Base-by-base conservation (phyloP, 768 basidiomycete genomes). In the Amanita rubescens region DNA sequence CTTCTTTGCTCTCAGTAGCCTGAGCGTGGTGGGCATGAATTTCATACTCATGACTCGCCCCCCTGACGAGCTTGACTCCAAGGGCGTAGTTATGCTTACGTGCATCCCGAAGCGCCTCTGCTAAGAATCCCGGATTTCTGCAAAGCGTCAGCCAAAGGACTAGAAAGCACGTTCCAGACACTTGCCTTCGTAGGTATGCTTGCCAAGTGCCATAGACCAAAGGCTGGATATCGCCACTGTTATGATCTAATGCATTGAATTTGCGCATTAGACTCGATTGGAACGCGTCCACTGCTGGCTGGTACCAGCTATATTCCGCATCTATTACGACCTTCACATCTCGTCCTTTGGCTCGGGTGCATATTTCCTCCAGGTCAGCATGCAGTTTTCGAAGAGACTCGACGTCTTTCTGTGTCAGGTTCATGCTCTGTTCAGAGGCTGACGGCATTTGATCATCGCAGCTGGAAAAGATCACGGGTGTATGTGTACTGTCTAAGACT, bases 31-130 rank as follows among this genome's bases (percentile, higher is more conserved):
- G 75, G 1, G 81, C 81, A 4, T 75, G 70, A 22, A 78, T 57
- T 62, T 96, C 94, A 54, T 87, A 79, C 0, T 81, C 75, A 61
- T 94, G 90, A 66, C 96, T 96, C 2, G 94, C 94, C 0, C 94
- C 94, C 20, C 94, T 82, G 30, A 95, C n/a, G n/a, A n/a, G n/a
- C n/a, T n/a, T n/a, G n/a, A n/a, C n/a, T n/a, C n/a, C n/a, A n/a
- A n/a, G n/a, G n/a, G n/a, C n/a, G n/a, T n/a, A n/a, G n/a, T n/a
- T n/a, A n/a, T n/a, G n/a, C n/a, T n/a, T n/a, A n/a, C n/a, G n/a
- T n/a, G n/a, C n/a, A n/a, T n/a, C n/a, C n/a, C n/a, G n/a, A n/a
- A n/a, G n/a, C n/a, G n/a, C n/a, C n/a, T n/a, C n/a, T n/a, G n/a
- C n/a, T n/a, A n/a, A n/a, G n/a, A n/a, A n/a, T n/a, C n/a, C n/a